These are phyloP conservation scores for Cryptococcus sp. DNA, from an alignment of 1,284 basidiomycete genomes.

Conservation along the genomic window DNA sequence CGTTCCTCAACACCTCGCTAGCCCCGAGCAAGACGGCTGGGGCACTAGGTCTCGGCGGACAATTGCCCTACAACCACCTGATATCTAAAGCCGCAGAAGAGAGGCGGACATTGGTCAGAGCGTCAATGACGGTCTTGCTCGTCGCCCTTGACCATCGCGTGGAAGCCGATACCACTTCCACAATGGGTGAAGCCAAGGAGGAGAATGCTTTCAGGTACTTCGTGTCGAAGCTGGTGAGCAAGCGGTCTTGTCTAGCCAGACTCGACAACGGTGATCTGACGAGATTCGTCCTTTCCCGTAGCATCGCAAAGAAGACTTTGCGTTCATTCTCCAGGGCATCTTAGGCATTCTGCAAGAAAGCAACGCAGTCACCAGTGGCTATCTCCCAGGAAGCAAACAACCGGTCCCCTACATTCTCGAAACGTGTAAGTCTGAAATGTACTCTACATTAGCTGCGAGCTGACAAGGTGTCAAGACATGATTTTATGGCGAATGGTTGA, in stretches of 20 bases:
- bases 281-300: constrained; percentile 39
- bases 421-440: constrained; percentile 61
- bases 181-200: constrained; percentile 52
- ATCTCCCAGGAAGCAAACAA: constrained; percentile 78
- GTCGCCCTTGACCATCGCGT: constrained; percentile 76
- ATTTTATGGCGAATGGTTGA: constrained; percentile 90
- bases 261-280: background rate
- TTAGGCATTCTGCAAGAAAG: constrained; percentile 71
- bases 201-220: constrained; percentile 90
- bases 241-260: background rate
- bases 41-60: constrained; percentile 25
- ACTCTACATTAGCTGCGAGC: constrained; percentile 3
- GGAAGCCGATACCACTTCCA: constrained; percentile 52
- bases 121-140: constrained; percentile 72
- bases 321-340: constrained; percentile 75
- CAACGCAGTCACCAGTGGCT: constrained; percentile 68
- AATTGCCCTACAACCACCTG: constrained; percentile 82
- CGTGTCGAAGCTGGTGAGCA: constrained; percentile 75
- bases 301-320: constrained; percentile 86
- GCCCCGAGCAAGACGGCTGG: constrained; percentile 59
- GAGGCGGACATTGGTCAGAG: constrained; percentile 67
- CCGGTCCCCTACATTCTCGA: constrained; percentile 78
- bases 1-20: constrained; percentile 83
- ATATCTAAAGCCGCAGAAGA: constrained; percentile 81
- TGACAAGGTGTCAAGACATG: constrained; percentile 60